A percentile compares a stretch with the other conserved stretches of the same genome.
These are phyloP conservation scores for Tricholoma terreum DNA, from an alignment of 768 basidiomycete species.

Conservation along the genomic window DNA sequence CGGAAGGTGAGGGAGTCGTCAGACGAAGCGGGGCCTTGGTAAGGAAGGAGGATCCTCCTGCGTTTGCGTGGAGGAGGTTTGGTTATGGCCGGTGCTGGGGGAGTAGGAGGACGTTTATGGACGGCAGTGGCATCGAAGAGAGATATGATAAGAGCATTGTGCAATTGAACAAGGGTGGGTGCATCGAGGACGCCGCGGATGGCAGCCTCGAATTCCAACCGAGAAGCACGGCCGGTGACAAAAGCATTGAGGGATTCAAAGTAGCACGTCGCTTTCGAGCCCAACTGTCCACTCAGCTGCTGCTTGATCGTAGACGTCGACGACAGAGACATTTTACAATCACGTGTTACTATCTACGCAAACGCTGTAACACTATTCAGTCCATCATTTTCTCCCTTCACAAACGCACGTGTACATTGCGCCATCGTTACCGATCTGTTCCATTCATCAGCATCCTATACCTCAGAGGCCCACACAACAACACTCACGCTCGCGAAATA, in stretches of 20 bases:
- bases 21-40: conserved; percentile 59
- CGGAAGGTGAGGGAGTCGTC: conserved; percentile 55
- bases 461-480: neutral
- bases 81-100: conserved; percentile 58
- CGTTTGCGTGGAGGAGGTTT: conserved; percentile 66
- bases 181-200: conserved; percentile 61
- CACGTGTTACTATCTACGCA: conserved; percentile 20
- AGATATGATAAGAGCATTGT: conserved; percentile 82
- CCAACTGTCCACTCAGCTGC: neutral
- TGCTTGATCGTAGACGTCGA: conserved; percentile 6
- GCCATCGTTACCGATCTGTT: conserved; percentile 93
- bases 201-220: conserved; percentile 72
- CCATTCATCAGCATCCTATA: conserved; percentile 1
- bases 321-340: neutral
- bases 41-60: conserved; percentile 66
- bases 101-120: conserved; percentile 58
- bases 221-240: neutral
- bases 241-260: conserved; percentile 3
- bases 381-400: conserved; percentile 66
- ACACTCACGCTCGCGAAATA: conserved; percentile 85
- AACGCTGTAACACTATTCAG: conserved; percentile 49
- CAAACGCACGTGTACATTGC: conserved; percentile 85
- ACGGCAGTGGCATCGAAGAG: conserved; percentile 68
- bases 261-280: neutral
- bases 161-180: conserved; percentile 67